Base-by-base conservation (phyloP, 1,139 yeast species). In the Saccharomycopsis phalli region DNA sequence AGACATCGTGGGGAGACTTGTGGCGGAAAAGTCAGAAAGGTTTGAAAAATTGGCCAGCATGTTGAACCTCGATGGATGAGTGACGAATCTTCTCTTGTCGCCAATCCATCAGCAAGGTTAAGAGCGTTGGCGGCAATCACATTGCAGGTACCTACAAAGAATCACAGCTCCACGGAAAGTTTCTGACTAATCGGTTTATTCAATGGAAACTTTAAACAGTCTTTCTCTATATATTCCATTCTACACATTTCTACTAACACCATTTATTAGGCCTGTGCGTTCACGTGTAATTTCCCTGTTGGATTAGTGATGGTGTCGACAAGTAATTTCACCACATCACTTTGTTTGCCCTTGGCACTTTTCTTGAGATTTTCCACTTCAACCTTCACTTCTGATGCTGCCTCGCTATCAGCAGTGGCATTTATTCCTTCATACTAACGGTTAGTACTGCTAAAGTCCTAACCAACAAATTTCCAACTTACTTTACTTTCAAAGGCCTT, bases 291-390 rank as follows among this genome's bases (percentile, higher is more conserved):
- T 58, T 77, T 83, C 37, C 94, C 91, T 41, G 73, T 74, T 51
- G 96, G 94, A 48, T 74, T 66, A 48, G 75, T 72, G 47, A 88
- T 84, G 30, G 95, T 86, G 36, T 79, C 84, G 40, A 87, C 75
- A 56, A 91, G 72, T 57, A 81, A 66, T 58, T 81, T 74, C 47
- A 83, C 76, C 38, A 91, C 96, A 22, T 66, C 69, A 13, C 59
- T 57, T 61, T 81, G 75, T 66, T 84, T 82, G 38, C 68, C 68
- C 19, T 69, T 63, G 36, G 81, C 86, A 46, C 75, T 69, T 51
- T 71, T 65, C 60, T 74, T 71, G 57, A 88, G 81, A 21, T 68
- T 68, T 41, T 66, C 66, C 53, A 84, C 67, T 53, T 78, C 84
- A 41, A 58, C 56, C 53, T 76, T 72, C 44, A 78, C 81, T 35